Conservation (phyloP, 2,329 filamentous ascomycete species). For the Calonectria fujianensis region DNA sequence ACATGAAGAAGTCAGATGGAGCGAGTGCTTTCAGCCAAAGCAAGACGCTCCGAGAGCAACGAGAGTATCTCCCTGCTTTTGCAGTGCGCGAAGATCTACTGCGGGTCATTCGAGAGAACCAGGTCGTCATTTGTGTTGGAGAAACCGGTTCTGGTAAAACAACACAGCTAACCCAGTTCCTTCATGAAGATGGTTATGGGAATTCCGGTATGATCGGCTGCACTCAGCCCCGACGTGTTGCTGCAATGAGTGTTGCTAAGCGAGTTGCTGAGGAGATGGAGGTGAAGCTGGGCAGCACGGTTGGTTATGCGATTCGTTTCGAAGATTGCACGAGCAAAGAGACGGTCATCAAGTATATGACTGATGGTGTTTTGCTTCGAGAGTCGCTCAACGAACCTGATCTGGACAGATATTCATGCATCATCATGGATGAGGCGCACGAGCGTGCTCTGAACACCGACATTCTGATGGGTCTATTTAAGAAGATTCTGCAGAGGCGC, state of each 20-base stretch:
- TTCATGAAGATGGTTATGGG: slow-evolving; percentile 96
- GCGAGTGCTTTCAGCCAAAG: slow-evolving; percentile 95
- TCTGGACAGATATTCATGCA: slow-evolving; percentile 95
- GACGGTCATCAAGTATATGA: slow-evolving; percentile 99
- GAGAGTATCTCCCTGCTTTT: slow-evolving; percentile 95
- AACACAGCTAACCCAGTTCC: slow-evolving; percentile 96
- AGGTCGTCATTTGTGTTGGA: slow-evolving; percentile 96
- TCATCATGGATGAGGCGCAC: slow-evolving; percentile 99
- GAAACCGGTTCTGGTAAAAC: slow-evolving; percentile 99
- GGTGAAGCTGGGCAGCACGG: slow-evolving; percentile 88
- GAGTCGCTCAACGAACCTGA: slow-evolving; percentile 95
- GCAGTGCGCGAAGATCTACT: slow-evolving; percentile 95
- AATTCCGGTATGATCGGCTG: slow-evolving; percentile 93
- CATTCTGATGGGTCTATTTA: slow-evolving; percentile 97
- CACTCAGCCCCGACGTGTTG: slow-evolving; percentile 96
- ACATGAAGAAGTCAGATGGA: slow-evolving; percentile 90
- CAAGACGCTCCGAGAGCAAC: slow-evolving; percentile 92
- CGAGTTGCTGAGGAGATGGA: slow-evolving; percentile 99
- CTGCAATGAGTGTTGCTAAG: slow-evolving; percentile 99
- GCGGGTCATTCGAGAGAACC: slow-evolving; percentile 94
- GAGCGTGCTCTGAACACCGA: slow-evolving; percentile 97
- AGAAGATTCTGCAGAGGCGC: slow-evolving; percentile 93
- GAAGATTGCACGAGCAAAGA: slow-evolving; percentile 98
- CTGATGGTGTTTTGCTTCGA: slow-evolving; percentile 93
- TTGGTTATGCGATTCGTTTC: slow-evolving; percentile 98